A percentile compares a stretch with the other conserved stretches of the same genome.
phyloP scores from a whole-genome alignment of 495 filamentous ascomycete genomes.

The Penicillium goetzii region DNA sequence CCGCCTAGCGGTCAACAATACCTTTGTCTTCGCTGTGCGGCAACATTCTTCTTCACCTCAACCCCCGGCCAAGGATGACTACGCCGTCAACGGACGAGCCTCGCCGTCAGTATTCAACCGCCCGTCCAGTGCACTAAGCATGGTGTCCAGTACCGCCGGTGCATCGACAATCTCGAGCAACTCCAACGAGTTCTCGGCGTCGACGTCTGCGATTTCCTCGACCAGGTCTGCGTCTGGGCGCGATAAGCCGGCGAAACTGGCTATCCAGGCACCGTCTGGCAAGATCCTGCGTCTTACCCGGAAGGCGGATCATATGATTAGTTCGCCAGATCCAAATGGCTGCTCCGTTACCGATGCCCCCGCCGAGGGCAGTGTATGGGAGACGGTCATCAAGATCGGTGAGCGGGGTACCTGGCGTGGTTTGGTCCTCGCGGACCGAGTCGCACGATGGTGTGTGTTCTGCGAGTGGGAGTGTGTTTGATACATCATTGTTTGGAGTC shows the following conservation, averaged over 20 bases:
- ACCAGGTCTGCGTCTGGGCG: slow-evolving; percentile 50
- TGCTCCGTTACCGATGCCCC: slow-evolving; percentile 54
- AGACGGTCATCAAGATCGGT: slow-evolving; percentile 97
- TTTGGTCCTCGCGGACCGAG: slow-evolving; percentile 91
- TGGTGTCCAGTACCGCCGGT: slow-evolving; percentile 58
- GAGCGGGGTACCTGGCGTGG: slow-evolving; percentile 91
- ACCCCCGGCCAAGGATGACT: slow-evolving; percentile 51
- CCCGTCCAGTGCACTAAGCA: slow-evolving; percentile 81
- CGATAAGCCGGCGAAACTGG: slow-evolving; percentile 91
- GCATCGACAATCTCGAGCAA: slow-evolving; percentile 44
- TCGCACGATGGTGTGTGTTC: slow-evolving; percentile 97
- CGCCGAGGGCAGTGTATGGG: slow-evolving; percentile 85
- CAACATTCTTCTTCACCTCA: slow-evolving; percentile 78
- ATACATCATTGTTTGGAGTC: slow-evolving; percentile 21
- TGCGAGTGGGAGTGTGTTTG: slow-evolving; percentile 85
- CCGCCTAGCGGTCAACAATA: slow-evolving; percentile 87
- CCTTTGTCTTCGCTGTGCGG: slow-evolving; percentile 93
- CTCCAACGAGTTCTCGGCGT: slow-evolving; percentile 51
- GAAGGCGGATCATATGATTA: slow-evolving; percentile 74
- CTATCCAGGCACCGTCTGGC: slow-evolving; percentile 92
- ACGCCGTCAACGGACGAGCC: slow-evolving; percentile 44
- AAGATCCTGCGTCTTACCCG: slow-evolving; percentile 91
- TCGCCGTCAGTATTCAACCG: slow-evolving; percentile 74
- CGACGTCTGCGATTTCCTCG: slow-evolving; percentile 59
- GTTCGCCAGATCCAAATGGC: slow-evolving; percentile 47